Conservation (phyloP, 108 stramenopile species). For the Nannochloropsis oceanica region DNA sequence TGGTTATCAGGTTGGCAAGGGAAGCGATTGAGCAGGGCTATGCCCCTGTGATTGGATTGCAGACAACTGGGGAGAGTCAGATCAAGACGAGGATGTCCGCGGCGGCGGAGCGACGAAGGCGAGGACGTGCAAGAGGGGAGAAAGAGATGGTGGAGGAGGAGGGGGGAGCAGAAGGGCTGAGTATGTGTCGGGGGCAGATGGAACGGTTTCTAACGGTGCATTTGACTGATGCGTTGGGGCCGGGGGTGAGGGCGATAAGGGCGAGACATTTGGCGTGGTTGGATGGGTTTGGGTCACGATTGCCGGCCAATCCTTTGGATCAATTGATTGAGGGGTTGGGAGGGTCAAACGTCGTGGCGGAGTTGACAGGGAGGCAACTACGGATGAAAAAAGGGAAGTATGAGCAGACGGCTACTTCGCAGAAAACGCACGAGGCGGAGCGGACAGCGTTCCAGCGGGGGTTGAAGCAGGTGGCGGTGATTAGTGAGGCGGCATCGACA, state of each 20-base stretch:
- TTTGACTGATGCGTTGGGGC: neutral
- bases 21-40: conserved; percentile 27
- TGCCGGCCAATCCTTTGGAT: conserved; percentile 56
- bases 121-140: neutral
- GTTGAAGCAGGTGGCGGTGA: conserved; percentile 57
- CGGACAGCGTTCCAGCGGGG: conserved; percentile 50
- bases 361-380: conserved; percentile 62
- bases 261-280: conserved; percentile 2
- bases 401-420: conserved; percentile 25
- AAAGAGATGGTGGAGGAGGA: neutral
- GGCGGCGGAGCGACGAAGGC: conserved; percentile 29
- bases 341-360: conserved; percentile 47
- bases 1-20: conserved; percentile 35
- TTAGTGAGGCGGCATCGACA: conserved; percentile 62
- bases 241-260: neutral
- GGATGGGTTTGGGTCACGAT: conserved; percentile 1
- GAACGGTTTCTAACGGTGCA: neutral
- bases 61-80: conserved; percentile 49
- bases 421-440: conserved; percentile 54
- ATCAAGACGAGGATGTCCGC: conserved; percentile 16
- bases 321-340: conserved; percentile 53
- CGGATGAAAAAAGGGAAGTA: conserved; percentile 39
- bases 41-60: conserved; percentile 48
- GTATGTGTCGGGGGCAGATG: neutral
- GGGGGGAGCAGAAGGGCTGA: neutral